Evolutionary conservation across 306 rosid species (phyloP).

Genomic region (Glycine latifolia): DNA sequence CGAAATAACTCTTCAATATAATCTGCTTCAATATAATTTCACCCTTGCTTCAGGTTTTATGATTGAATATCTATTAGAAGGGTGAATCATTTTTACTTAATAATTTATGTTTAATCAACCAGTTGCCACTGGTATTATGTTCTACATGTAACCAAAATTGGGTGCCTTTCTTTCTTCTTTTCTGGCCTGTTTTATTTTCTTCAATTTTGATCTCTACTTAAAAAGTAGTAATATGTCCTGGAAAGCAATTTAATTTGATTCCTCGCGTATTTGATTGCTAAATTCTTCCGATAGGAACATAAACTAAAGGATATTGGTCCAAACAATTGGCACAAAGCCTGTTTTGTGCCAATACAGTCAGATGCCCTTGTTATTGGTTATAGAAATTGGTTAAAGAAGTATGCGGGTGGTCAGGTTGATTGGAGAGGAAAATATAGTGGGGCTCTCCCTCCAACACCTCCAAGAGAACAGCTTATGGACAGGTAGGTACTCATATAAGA

Average conservation of each 20-base stretch:
- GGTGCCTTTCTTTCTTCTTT: not conserved
- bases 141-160: conserved; percentile 3
- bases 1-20: not conserved
- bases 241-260: conserved; percentile 18
- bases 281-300: conserved; percentile 63
- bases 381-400: conserved; percentile 87
- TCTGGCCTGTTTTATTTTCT: conserved; percentile 9
- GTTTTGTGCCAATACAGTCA: conserved; percentile 87
- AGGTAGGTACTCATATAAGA: conserved; percentile 47
- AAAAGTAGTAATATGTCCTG: not conserved
- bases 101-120: not conserved
- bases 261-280: conserved; percentile 31
- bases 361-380: conserved; percentile 83
- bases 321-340: conserved; percentile 80
- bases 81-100: not conserved
- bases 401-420: conserved; percentile 81
- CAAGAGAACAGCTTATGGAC: conserved; percentile 83
- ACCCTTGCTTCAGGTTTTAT: not conserved
- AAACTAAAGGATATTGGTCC: conserved; percentile 65
- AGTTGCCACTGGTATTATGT: conserved; percentile 11
- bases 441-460: conserved; percentile 81
- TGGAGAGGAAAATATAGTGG: conserved; percentile 86
- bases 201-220: not conserved
- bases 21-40: not conserved
- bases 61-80: not conserved